phyloP scores from a whole-genome alignment of 352 stramenopile species.

The Phytophthora pistaciae region DNA sequence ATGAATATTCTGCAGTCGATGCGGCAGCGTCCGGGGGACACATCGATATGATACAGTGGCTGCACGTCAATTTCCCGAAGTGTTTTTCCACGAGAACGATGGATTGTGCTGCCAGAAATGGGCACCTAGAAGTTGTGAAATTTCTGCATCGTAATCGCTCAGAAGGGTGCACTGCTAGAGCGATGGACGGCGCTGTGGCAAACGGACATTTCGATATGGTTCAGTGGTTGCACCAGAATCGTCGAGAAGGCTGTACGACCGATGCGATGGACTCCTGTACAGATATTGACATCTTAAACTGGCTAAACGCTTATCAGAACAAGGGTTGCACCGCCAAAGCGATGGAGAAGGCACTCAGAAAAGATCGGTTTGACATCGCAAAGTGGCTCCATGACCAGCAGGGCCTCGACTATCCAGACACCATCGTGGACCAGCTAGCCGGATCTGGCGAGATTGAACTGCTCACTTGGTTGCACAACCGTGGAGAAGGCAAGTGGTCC shows the following conservation, averaged over 20 bases:
- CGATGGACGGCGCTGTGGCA: not conserved
- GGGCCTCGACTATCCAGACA: not conserved
- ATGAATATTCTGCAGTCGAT: not conserved
- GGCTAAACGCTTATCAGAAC: not conserved
- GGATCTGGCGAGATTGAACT: not conserved
- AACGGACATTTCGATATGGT: not conserved
- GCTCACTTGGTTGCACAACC: not conserved
- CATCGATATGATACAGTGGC: not conserved
- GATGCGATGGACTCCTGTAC: not conserved
- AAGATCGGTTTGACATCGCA: not conserved
- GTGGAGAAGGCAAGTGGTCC: not conserved
- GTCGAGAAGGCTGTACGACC: not conserved
- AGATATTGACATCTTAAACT: not conserved
- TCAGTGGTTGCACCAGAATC: not conserved
- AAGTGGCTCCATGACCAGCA: not conserved
- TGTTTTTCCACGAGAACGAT: not conserved
- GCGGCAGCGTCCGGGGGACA: not conserved
- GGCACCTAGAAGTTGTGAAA: conserved; percentile 12
- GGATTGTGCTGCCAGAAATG: conserved; percentile 7
- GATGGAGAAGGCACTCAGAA: not conserved
- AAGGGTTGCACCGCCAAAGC: not conserved
- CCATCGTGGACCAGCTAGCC: not conserved
- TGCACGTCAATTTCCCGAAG: not conserved
- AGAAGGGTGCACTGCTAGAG: not conserved
- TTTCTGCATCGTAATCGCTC: conserved; percentile 2